Conservation (phyloP, 2,329 filamentous ascomycete genomes). For the Malbranchea zuffiana region DNA sequence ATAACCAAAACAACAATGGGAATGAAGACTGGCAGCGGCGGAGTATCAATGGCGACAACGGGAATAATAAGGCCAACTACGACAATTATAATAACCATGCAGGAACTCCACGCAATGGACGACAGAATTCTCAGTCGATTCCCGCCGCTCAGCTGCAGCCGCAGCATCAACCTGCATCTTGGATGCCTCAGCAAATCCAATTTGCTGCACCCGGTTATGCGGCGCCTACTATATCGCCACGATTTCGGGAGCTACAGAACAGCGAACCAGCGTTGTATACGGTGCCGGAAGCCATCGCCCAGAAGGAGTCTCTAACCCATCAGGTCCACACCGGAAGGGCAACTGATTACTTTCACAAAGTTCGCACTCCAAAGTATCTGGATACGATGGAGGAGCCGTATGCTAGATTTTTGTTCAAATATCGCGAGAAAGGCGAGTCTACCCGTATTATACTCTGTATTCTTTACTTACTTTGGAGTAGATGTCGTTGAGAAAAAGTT, state of each 20-base stretch:
- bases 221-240: constrained; percentile 11
- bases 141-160: constrained; percentile 1
- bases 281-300: constrained; percentile 15
- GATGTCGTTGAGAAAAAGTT: constrained; percentile 15
- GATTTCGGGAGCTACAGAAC: constrained; percentile 5
- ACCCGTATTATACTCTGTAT: background rate
- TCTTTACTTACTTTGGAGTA: constrained; percentile 5
- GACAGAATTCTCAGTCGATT: constrained; percentile 4
- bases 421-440: constrained; percentile 17
- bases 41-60: background rate
- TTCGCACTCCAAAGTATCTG: constrained; percentile 21
- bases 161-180: no score
- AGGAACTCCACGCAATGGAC: constrained; percentile 5
- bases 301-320: constrained; percentile 17
- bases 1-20: background rate
- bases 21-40: constrained; percentile 2
- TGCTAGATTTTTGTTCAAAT: constrained; percentile 26
- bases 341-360: constrained; percentile 22
- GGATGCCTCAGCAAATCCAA: constrained; percentile 6
- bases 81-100: background rate
- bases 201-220: constrained; percentile 4
- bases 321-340: constrained; percentile 24
- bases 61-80: background rate
- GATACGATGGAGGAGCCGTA: constrained; percentile 24
- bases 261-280: constrained; percentile 17